Conservation (phyloP, 2,329 filamentous ascomycete species). For the Alternaria alternata region DNA sequence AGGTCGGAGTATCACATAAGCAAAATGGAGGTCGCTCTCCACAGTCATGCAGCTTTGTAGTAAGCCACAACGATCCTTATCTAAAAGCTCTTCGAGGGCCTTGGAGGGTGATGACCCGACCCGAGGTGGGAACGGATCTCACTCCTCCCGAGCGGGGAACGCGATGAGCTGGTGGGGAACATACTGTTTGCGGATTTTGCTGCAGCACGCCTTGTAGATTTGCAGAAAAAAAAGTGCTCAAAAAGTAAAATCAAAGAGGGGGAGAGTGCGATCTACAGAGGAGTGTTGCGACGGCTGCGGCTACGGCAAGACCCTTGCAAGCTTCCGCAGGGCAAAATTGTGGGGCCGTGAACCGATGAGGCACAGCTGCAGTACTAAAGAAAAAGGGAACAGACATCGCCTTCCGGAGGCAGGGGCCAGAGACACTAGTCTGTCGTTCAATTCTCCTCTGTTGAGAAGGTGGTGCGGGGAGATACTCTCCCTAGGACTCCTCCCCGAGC, state of each 20-base stretch:
- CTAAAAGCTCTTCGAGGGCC: background rate
- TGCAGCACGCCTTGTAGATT: background rate
- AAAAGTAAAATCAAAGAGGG: constrained; percentile 1
- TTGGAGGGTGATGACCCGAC: background rate
- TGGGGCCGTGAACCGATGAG: background rate
- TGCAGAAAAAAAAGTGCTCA: background rate
- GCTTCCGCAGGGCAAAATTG: constrained; percentile 1
- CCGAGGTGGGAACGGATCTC: background rate
- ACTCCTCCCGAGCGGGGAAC: background rate
- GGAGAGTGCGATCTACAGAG: background rate
- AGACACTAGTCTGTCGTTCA: background rate
- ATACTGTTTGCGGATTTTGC: background rate
- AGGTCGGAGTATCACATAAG: background rate
- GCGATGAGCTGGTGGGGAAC: background rate
- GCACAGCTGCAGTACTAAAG: background rate
- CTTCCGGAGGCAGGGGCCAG: background rate
- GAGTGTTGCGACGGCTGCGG: background rate
- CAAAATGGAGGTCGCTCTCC: background rate
- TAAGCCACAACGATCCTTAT: background rate
- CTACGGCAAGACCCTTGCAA: background rate
- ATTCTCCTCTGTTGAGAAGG: background rate
- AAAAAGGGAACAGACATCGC: background rate
- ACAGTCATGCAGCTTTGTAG: background rate
- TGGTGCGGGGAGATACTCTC: background rate
- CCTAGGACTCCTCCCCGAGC: background rate